phyloP scores from a whole-genome alignment of 345 rosid species.

The Pistacia atlantica region DNA sequence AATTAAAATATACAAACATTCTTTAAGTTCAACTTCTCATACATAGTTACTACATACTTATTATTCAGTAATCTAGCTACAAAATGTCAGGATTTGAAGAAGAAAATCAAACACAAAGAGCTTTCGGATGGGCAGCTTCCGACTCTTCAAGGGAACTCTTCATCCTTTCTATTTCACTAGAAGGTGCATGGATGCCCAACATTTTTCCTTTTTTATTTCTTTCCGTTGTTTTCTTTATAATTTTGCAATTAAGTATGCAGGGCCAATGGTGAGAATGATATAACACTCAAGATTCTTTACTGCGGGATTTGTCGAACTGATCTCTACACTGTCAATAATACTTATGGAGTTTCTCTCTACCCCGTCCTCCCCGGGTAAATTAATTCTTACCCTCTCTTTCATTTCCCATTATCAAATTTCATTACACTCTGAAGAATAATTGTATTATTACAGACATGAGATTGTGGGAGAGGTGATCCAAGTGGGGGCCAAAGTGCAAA shows the following conservation, averaged over 20 bases:
- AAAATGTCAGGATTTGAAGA: neutral
- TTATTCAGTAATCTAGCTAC: no score
- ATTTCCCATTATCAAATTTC: no score
- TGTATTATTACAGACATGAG: constrained; percentile 18
- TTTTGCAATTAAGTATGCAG: neutral
- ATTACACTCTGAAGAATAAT: no score
- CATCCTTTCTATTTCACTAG: constrained; percentile 23
- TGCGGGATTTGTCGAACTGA: constrained; percentile 7
- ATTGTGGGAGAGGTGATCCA: constrained; percentile 26
- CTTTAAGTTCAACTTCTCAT: no score
- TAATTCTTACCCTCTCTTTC: no score
- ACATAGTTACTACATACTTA: no score
- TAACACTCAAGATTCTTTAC: neutral
- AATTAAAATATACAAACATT: no score
- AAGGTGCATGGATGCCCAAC: neutral
- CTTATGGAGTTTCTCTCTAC: neutral
- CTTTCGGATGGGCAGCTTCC: constrained; percentile 16
- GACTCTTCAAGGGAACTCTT: constrained; percentile 25
- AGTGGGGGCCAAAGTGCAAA: constrained; percentile 20
- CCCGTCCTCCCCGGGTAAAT: neutral
- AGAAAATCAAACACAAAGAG: constrained; percentile 6
- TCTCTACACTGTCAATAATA: neutral
- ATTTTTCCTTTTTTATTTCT: no score
- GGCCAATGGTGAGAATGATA: neutral
- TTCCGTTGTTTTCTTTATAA: no score